Conservation (phyloP, 169 alveolate species). For the Haemoproteus tartakovskyi region DNA sequence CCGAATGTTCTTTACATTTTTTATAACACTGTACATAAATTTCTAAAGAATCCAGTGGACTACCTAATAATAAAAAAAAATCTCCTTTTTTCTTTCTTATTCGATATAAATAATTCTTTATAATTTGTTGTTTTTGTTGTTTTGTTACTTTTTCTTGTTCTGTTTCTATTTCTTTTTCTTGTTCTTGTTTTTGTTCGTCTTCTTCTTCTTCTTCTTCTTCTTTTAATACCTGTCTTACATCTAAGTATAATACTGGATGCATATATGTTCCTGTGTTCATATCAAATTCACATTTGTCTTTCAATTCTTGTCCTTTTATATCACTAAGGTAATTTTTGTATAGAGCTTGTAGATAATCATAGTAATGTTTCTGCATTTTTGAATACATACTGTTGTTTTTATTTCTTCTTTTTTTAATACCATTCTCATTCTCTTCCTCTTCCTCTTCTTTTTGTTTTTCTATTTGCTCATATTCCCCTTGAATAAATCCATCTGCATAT, state of each 20-base stretch:
- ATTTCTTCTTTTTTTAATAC: background rate
- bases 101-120: background rate
- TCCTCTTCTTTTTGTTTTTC: no score
- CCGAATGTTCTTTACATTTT: background rate
- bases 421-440: background rate
- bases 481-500: background rate
- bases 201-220: background rate
- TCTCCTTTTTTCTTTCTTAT: constrained; percentile 42
- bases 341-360: no score
- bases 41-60: constrained; percentile 42
- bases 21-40: constrained; percentile 23
- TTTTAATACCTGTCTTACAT: no score
- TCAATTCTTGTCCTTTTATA: no score
- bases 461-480: background rate
- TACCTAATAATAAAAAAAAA: constrained; percentile 43
- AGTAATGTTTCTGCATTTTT: no score
- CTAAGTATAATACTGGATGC: no score
- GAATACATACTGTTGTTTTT: no score
- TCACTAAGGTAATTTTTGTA: no score
- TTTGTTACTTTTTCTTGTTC: background rate
- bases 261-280: no score
- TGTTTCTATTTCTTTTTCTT: background rate
- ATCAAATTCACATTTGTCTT: no score
- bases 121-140: background rate
- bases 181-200: no score